A percentile compares a stretch with the other conserved stretches of the same genome.
Conservation (phyloP, 345 rosid genomes). For the Lagerstroemia speciosa region DNA sequence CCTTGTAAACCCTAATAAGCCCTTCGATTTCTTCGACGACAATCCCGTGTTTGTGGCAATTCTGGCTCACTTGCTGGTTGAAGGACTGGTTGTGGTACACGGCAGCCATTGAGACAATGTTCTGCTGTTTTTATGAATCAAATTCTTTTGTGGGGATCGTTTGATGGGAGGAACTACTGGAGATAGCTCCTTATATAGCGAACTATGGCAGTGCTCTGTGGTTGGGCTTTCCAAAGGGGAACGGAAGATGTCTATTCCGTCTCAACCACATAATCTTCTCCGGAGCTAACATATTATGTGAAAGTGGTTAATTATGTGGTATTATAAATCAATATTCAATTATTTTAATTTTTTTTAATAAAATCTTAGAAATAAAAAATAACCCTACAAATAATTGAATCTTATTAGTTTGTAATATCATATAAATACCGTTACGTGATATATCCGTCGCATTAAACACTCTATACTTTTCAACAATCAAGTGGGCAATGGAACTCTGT, state of each 20-base stretch:
- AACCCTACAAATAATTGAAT: too few relatives aligned
- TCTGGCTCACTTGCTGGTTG: slow-evolving; percentile 23
- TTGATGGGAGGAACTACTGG: background rate
- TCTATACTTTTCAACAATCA: background rate
- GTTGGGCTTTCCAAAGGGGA: background rate
- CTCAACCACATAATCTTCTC: too few relatives aligned
- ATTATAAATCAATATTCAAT: too few relatives aligned
- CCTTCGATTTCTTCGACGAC: slow-evolving; percentile 56
- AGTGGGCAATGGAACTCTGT: background rate
- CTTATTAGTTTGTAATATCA: too few relatives aligned
- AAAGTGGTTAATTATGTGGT: too few relatives aligned
- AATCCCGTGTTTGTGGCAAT: slow-evolving; percentile 28
- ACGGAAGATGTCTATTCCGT: background rate
- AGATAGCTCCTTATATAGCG: background rate
- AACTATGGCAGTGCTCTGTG: background rate
- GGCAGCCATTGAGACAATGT: slow-evolving; percentile 30
- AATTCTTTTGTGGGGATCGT: background rate
- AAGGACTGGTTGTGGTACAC: slow-evolving; percentile 23
- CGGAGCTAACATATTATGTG: too few relatives aligned
- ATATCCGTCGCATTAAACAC: too few relatives aligned
- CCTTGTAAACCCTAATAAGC: slow-evolving; percentile 51
- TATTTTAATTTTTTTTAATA: too few relatives aligned
- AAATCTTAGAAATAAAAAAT: too few relatives aligned
- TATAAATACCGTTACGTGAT: too few relatives aligned
- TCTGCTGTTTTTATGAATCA: background rate